These are phyloP conservation scores for Picochlorum sp. DNA, from an alignment of 139 green algal genomes.

Conservation along the genomic window DNA sequence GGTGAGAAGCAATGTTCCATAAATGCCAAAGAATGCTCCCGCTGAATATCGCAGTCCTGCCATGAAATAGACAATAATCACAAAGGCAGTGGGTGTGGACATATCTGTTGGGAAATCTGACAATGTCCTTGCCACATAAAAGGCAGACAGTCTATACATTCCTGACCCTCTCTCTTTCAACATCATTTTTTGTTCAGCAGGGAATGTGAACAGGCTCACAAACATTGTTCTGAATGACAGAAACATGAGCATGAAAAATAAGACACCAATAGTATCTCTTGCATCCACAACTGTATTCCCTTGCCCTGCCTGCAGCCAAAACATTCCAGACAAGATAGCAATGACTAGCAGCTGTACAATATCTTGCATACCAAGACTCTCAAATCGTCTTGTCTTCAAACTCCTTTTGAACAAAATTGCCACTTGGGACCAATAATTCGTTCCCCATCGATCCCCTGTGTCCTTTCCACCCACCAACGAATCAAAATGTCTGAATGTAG, in stretches of 20 bases:
- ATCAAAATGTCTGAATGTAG: neutral
- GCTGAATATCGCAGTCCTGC: slow-evolving; percentile 29
- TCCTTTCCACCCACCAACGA: slow-evolving; percentile 1
- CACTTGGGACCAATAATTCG: slow-evolving; percentile 28
- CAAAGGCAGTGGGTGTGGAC: slow-evolving; percentile 47
- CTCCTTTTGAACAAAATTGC: slow-evolving; percentile 36
- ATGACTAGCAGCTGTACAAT: slow-evolving; percentile 22
- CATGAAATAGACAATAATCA: slow-evolving; percentile 56
- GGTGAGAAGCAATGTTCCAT: slow-evolving; percentile 36
- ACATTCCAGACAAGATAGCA: slow-evolving; percentile 33
- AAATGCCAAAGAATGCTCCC: slow-evolving; percentile 59
- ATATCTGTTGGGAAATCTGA: slow-evolving; percentile 71
- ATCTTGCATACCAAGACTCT: slow-evolving; percentile 34
- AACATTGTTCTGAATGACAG: slow-evolving; percentile 42
- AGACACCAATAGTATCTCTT: slow-evolving; percentile 25
- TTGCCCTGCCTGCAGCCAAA: slow-evolving; percentile 35
- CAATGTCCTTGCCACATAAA: slow-evolving; percentile 62
- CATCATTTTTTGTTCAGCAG: slow-evolving; percentile 40
- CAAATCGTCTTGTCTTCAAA: slow-evolving; percentile 56
- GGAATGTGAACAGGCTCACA: slow-evolving; percentile 47
- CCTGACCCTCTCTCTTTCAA: slow-evolving; percentile 48
- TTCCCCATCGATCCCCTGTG: slow-evolving; percentile 23
- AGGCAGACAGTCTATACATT: slow-evolving; percentile 81
- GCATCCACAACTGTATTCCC: slow-evolving; percentile 20
- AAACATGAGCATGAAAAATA: slow-evolving; percentile 55